A percentile compares a stretch with the other conserved stretches of the same genome.
Conservation (phyloP, 2,329 filamentous ascomycete genomes). For the Colletotrichum acutatum region DNA sequence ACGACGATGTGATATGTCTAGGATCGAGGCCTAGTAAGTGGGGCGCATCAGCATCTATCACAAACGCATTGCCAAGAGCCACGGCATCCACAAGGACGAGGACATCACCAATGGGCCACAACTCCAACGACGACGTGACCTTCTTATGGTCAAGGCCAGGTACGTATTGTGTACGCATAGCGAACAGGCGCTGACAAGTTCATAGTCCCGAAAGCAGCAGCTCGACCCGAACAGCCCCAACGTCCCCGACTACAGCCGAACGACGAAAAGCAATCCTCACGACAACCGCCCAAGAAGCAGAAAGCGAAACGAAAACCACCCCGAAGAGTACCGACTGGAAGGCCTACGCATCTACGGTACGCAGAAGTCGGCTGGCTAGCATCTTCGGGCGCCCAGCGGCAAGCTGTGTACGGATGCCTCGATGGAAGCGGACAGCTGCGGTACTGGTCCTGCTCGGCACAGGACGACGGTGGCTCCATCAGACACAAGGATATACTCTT, state of each 20-base stretch:
- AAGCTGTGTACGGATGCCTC: background rate
- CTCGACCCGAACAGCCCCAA: background rate
- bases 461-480: background rate
- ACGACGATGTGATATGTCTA: background rate
- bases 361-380: background rate
- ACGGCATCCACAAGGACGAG: background rate
- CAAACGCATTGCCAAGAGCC: background rate
- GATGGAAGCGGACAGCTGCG: background rate
- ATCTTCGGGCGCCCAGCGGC: background rate
- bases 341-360: background rate
- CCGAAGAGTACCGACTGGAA: background rate
- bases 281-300: background rate
- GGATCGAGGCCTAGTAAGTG: background rate
- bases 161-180: background rate
- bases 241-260: background rate
- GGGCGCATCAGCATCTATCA: background rate
- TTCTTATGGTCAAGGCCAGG: background rate
- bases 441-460: background rate
- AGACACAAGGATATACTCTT: background rate
- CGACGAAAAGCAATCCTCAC: background rate
- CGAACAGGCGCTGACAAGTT: background rate
- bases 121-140: background rate
- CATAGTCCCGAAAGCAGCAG: background rate
- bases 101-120: background rate
- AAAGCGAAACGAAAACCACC: background rate